These are phyloP conservation scores for Lecanicillium sp. DNA, from an alignment of 2,329 filamentous ascomycete genomes.

Conservation along the genomic window DNA sequence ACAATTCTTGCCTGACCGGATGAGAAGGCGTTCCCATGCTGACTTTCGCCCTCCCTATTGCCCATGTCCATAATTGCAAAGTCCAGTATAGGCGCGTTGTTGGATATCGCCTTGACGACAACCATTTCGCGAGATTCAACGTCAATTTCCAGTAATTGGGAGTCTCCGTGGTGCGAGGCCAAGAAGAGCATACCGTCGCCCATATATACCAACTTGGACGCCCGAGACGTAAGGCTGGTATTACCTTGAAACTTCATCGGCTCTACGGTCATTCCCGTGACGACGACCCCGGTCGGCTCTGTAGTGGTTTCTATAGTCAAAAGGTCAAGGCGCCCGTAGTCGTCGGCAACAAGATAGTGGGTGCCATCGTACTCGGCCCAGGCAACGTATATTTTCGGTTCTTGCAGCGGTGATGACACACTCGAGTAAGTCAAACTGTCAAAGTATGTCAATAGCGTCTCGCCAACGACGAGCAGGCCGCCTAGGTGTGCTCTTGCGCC, in stretches of 20 bases:
- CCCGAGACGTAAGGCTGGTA: slow-evolving; percentile 54
- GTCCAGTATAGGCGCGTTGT: slow-evolving; percentile 87
- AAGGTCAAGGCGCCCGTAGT: slow-evolving; percentile 81
- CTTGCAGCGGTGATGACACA: slow-evolving; percentile 56
- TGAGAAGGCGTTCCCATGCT: slow-evolving; percentile 78
- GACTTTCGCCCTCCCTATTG: slow-evolving; percentile 68
- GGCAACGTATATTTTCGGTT: slow-evolving; percentile 80
- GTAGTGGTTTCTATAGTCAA: slow-evolving; percentile 68
- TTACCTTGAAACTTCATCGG: slow-evolving; percentile 21
- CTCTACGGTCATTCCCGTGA: slow-evolving; percentile 65
- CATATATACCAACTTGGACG: slow-evolving; percentile 72
- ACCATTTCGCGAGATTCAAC: slow-evolving; percentile 39
- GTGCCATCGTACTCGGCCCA: slow-evolving; percentile 81
- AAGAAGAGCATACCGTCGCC: slow-evolving; percentile 69
- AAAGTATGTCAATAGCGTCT: slow-evolving; percentile 78
- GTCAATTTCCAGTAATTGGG: slow-evolving; percentile 64
- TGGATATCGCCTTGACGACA: slow-evolving; percentile 60
- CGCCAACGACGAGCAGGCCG: slow-evolving; percentile 67
- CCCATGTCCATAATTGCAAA: slow-evolving; percentile 97
- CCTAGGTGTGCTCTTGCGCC: slow-evolving; percentile 52
- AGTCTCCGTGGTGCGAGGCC: slow-evolving; percentile 88
- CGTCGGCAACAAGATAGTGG: slow-evolving; percentile 82
- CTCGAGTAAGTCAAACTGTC: slow-evolving; percentile 66
- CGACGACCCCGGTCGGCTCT: slow-evolving; percentile 55
- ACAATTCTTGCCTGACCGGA: slow-evolving; percentile 92